Base-by-base conservation (phyloP, 805 yeast species). In the Wickerhamomyces xylosicus region DNA sequence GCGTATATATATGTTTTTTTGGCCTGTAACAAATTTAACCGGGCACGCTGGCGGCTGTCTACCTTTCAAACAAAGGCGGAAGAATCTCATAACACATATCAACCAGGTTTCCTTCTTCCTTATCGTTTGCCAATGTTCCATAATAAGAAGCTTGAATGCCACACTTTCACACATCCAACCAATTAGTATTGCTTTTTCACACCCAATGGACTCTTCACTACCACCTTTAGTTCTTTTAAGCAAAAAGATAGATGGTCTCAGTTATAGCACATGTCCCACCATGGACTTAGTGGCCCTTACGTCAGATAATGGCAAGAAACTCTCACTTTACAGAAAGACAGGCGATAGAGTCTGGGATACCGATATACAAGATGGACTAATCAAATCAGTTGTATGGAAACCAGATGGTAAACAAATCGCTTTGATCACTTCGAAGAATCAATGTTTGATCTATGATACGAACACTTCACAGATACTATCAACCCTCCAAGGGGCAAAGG, bases 281-380 rank as follows among this genome's bases (percentile, higher is more conserved):
- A 67, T 74, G 65, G 72, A 72, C 44, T 61, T 74, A 25, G 45
- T 79, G 27, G 70, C 76, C 6, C 52, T 77, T 2, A 62, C 75
- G 9, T 53, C 53, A 21, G 43, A 38, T 9, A 58, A 72, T 56
- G 82, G 79, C 41, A 49, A 59, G 49, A 42, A 62, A 40, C 54
- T 77, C 5, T 64, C 74, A 62, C 66, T 77, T 9, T 73, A 69
- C 45, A 66, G 85, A 36, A 54, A 67, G 33, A 71, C 68, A 41
- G 80, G 79, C 1, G 71, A 69, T 42, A 47, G 71, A 17, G 71
- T 75, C 5, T 75, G 74, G 64, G 64, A 74, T 14, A 57, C 69
- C 20, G 13, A 25, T 13, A 25, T 25, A 7, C 13, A 11, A 4
- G 40, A 42, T 3, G 44, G 43, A 1, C 27, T 37, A 21, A 35